phyloP scores from a whole-genome alignment of 2,329 filamentous ascomycete species.

The Fusarium humuli region DNA sequence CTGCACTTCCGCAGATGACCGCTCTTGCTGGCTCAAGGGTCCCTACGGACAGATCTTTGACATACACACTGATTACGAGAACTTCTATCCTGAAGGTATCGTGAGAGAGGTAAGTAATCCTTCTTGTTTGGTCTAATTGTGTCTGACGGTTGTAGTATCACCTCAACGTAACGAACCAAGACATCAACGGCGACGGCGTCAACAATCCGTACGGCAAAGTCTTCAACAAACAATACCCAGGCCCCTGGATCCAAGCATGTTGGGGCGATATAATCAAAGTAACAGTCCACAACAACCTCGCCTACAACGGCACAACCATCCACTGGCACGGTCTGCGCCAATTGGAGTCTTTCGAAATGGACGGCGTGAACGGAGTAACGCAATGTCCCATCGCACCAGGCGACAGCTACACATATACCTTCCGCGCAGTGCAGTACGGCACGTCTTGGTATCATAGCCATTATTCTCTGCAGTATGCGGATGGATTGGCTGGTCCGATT shows the following conservation, averaged over 20 bases:
- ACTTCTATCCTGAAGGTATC: conserved; percentile 8
- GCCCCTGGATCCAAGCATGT: conserved; percentile 47
- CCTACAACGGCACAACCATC: conserved; percentile 38
- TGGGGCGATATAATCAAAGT: conserved; percentile 45
- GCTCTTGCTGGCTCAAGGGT: conserved; percentile 7
- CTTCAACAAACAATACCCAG: conserved; percentile 45
- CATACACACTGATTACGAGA: conserved; percentile 1
- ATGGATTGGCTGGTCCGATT: conserved; percentile 36
- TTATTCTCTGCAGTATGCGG: conserved; percentile 42
- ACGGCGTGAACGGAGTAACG: conserved; percentile 41
- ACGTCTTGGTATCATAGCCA: conserved; percentile 44
- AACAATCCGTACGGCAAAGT: conserved; percentile 15
- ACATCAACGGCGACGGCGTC: conserved; percentile 16
- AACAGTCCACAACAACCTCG: neutral
- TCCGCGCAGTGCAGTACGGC: conserved; percentile 38
- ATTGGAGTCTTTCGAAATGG: conserved; percentile 38
- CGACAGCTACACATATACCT: conserved; percentile 33
- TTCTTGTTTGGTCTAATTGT: no score
- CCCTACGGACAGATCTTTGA: conserved; percentile 1
- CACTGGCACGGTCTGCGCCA: conserved; percentile 43
- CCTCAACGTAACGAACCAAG: conserved; percentile 5
- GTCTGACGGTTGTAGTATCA: neutral
- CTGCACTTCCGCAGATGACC: neutral
- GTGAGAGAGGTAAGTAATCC: neutral
- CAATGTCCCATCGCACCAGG: conserved; percentile 41